Evolutionary conservation across 495 filamentous ascomycete species (phyloP).

Genomic region (Poronia punctata): DNA sequence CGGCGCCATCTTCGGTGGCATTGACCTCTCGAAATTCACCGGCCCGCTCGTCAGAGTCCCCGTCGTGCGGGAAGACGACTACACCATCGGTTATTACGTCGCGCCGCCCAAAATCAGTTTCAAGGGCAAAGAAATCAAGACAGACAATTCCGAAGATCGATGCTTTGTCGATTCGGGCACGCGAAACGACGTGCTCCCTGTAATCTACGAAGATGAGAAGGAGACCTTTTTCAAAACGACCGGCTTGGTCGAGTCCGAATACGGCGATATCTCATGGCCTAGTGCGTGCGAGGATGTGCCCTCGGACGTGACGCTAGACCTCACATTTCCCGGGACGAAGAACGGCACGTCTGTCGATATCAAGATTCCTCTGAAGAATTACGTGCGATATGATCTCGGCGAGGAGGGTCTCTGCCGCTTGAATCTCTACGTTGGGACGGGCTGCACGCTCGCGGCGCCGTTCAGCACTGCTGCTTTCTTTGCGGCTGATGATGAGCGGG

Average conservation of each 20-base stretch:
- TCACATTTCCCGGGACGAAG: conserved; percentile 3
- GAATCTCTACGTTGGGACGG: conserved; percentile 1
- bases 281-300: conserved; percentile 5
- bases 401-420: conserved; percentile 2
- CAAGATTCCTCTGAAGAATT: conserved; percentile 6
- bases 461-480: conserved; percentile 9
- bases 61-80: conserved; percentile 1
- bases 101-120: not conserved
- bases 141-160: too few relatives aligned
- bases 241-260: conserved; percentile 1
- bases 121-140: conserved; percentile 2
- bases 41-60: conserved; percentile 38
- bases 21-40: conserved; percentile 58
- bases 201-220: not conserved
- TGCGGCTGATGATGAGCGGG: conserved; percentile 7
- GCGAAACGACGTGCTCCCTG: conserved; percentile 4
- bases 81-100: conserved; percentile 2
- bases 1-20: conserved; percentile 62
- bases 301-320: conserved; percentile 2
- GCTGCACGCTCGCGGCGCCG: conserved; percentile 6
- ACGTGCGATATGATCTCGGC: conserved; percentile 4
- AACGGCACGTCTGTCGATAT: conserved; percentile 7
- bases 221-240: conserved; percentile 4
- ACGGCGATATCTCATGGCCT: not conserved
- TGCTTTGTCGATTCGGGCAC: conserved; percentile 9